Conservation (phyloP, 805 yeast genomes). For the Metschnikowia continentalis region DNA sequence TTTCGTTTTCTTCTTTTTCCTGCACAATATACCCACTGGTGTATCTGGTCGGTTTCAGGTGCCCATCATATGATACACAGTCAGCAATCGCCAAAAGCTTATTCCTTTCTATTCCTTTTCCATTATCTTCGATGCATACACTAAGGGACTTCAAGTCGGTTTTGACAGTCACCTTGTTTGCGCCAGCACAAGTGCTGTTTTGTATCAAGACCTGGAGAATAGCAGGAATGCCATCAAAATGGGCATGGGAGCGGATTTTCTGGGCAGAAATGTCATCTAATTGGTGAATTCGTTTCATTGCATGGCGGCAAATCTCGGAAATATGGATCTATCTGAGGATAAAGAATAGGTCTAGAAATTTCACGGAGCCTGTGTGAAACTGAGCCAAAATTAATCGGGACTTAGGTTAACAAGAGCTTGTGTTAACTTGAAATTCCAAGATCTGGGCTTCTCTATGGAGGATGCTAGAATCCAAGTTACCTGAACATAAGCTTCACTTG, state of each 20-base stretch:
- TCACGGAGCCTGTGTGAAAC: too few species aligned
- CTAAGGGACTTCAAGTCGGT: constrained; percentile 30
- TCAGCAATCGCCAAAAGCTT: background rate
- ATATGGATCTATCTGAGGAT: background rate
- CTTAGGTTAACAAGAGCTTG: too few species aligned
- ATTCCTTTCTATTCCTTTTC: constrained; percentile 51
- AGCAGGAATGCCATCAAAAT: constrained; percentile 32
- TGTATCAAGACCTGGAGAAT: constrained; percentile 49
- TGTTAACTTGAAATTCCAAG: too few species aligned
- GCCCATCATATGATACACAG: background rate
- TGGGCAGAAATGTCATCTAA: background rate
- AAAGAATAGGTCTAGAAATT: too few species aligned
- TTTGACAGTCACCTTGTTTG: constrained; percentile 34
- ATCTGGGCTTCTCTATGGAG: too few species aligned
- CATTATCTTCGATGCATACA: constrained; percentile 59
- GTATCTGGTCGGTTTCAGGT: background rate
- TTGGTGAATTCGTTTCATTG: background rate
- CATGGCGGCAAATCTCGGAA: background rate
- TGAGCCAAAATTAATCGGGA: too few species aligned
- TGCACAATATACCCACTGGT: background rate
- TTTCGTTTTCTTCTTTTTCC: background rate
- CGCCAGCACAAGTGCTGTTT: constrained; percentile 54
- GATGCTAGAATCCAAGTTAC: too few species aligned
- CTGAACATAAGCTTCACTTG: too few species aligned
- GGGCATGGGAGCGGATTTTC: constrained; percentile 29